These are phyloP conservation scores for Podila epigama DNA, from an alignment of 192 early-diverging fungal species.

Conservation along the genomic window DNA sequence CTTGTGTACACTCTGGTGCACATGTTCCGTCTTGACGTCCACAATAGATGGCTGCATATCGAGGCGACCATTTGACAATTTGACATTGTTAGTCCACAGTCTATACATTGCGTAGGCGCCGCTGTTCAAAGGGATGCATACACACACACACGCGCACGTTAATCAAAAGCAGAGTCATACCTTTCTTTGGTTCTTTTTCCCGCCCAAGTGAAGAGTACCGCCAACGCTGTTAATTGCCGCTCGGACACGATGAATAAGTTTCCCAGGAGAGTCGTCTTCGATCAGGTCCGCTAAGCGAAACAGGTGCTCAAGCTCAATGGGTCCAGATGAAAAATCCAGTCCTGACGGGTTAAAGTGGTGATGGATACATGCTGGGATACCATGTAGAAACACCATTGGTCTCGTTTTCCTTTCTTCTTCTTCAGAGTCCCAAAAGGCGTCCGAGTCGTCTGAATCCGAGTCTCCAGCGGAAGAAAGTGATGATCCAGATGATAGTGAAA, in stretches of 20 bases:
- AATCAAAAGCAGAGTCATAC: neutral
- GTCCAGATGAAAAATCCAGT: constrained; percentile 40
- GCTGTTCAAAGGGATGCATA: neutral
- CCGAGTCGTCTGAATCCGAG: too few relatives aligned
- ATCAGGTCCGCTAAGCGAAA: constrained; percentile 41
- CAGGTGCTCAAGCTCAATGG: constrained; percentile 43
- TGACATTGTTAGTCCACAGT: too few relatives aligned
- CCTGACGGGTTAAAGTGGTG: constrained; percentile 47
- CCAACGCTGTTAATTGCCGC: constrained; percentile 14
- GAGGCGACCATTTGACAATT: too few relatives aligned
- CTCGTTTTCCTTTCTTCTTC: constrained; percentile 33
- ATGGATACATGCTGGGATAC: constrained; percentile 48
- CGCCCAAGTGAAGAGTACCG: constrained; percentile 14
- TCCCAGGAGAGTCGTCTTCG: constrained; percentile 34
- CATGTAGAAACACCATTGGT: constrained; percentile 29
- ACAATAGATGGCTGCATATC: constrained; percentile 11
- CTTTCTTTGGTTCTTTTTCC: constrained; percentile 47
- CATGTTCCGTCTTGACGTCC: constrained; percentile 22
- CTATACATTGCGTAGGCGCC: too few relatives aligned
- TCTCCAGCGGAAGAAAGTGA: constrained; percentile 45
- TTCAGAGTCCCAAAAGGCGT: constrained; percentile 32
- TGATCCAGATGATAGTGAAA: constrained; percentile 46
- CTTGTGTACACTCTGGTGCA: constrained; percentile 9
- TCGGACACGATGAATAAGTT: constrained; percentile 24
- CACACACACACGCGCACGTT: neutral